phyloP scores from a whole-genome alignment of 2,329 filamentous ascomycete species.

The Fusarium zealandicum region DNA sequence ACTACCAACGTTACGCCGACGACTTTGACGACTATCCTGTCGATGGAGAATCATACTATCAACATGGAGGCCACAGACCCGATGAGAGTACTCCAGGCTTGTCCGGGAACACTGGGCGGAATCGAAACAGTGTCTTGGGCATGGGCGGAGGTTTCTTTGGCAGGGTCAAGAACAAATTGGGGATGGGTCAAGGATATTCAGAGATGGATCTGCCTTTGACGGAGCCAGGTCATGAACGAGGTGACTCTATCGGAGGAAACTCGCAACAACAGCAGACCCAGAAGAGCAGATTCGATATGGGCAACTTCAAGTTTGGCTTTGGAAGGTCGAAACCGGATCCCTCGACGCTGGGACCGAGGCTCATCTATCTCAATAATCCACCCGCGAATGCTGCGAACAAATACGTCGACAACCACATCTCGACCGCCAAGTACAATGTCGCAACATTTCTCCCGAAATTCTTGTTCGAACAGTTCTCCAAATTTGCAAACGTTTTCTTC shows the following conservation, averaged over 20 bases:
- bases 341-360: slow-evolving; percentile 85
- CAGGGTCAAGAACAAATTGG: slow-evolving; percentile 86
- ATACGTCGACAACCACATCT: slow-evolving; percentile 96
- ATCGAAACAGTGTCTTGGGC: slow-evolving; percentile 87
- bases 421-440: slow-evolving; percentile 96
- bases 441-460: slow-evolving; percentile 96
- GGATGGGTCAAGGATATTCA: slow-evolving; percentile 87
- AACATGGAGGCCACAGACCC: slow-evolving; percentile 69
- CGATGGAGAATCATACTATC: slow-evolving; percentile 83
- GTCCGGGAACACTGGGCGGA: slow-evolving; percentile 64
- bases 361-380: slow-evolving; percentile 96
- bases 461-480: slow-evolving; percentile 97
- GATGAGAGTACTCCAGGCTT: slow-evolving; percentile 59
- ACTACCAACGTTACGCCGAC: slow-evolving; percentile 90
- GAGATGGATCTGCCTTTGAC: slow-evolving; percentile 98
- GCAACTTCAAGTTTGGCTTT: slow-evolving; percentile 92
- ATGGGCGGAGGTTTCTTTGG: slow-evolving; percentile 88
- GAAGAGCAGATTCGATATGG: slow-evolving; percentile 64
- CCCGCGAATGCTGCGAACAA: slow-evolving; percentile 89
- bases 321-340: slow-evolving; percentile 85
- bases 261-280: slow-evolving; percentile 51
- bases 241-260: slow-evolving; percentile 50
- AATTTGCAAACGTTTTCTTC: slow-evolving; percentile 99
- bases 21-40: slow-evolving; percentile 84
- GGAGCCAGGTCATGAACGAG: slow-evolving; percentile 64